Evolutionary conservation across 371 early-diverging fungal species (phyloP), one percentile per base, ranked within the genome.

Genomic region (Apophysomyces variabilis): DNA sequence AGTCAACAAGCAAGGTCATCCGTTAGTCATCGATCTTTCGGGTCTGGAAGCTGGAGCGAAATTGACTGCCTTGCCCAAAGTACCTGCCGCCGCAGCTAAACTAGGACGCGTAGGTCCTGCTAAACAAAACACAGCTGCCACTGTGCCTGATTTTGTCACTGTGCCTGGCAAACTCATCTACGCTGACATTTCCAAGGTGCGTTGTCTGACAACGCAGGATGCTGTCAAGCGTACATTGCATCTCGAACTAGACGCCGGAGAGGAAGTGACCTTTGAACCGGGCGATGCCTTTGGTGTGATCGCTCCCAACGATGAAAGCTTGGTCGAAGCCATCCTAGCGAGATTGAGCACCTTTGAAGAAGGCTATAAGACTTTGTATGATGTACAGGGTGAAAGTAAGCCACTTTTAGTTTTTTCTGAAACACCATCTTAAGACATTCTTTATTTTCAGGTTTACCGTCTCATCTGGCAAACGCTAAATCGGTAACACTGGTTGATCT

Each of bases 241-340:
- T 38, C 60, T 96, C 0, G 90, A 89, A 38, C 62, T 95, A 36
- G 89, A 87, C 57, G 41, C 36, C 7, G 84, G 74, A 2, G 78
- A 90, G 13, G 77, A 84, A 5, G 76, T 85, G 44, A 70, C 84
- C 8, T 90, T 83, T 67, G 69, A 82, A 5, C 92, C 96, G 4
- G 97, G 98, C 38, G 97, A 95, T 76, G 87, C 95, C 0, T 90
- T 97, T 78, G 96, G 93, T 56, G 77, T 96, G 5, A 63, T 88
- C 56, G 90, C 92, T 1, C 94, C 94, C 21, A 96, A 95, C 70
- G 82, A 88, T 61, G 84, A 87, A 16, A 62, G 70, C 0, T 66
- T 90, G 57, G 88, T 92, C 0, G 66, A 78, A 1, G 87, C 84
- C 0, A 58, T 92, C 3, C 64, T 92, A 36, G 65, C 66, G 0